Conservation (phyloP, 257 asterid genomes). For the Fraxinus excelsior region DNA sequence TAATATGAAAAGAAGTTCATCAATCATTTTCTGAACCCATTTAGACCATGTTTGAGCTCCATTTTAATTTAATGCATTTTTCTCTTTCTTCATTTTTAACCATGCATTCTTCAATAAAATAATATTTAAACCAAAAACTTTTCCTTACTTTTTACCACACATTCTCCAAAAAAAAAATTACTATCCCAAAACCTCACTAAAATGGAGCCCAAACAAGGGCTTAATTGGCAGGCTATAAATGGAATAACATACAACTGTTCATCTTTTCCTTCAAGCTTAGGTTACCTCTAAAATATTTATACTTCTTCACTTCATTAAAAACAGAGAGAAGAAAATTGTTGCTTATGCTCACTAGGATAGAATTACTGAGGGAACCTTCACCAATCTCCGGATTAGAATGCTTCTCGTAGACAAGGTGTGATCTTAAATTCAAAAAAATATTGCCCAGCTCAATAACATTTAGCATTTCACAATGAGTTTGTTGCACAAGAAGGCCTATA, state of each 20-base stretch:
- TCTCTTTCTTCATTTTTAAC: too few relatives aligned
- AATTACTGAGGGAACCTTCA: slow-evolving; percentile 1
- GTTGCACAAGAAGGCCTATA: neutral
- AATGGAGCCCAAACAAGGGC: too few relatives aligned
- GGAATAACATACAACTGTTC: neutral
- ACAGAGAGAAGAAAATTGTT: neutral
- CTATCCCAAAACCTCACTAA: too few relatives aligned
- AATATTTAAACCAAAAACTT: too few relatives aligned
- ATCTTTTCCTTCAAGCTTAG: slow-evolving; percentile 3
- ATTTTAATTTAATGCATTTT: too few relatives aligned
- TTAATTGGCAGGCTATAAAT: neutral
- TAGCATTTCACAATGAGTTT: slow-evolving; percentile 4
- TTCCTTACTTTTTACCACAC: too few relatives aligned
- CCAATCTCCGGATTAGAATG: neutral
- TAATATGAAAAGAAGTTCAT: neutral
- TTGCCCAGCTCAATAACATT: neutral
- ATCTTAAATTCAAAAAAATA: neutral
- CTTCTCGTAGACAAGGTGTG: neutral
- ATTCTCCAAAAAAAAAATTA: too few relatives aligned
- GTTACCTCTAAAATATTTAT: neutral
- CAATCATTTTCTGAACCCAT: neutral
- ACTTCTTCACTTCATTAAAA: neutral
- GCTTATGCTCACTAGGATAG: neutral
- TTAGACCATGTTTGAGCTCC: too few relatives aligned
- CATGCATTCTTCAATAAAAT: too few relatives aligned